Base-by-base conservation (phyloP, 495 filamentous ascomycete genomes). In the Neurospora tetraspora region DNA sequence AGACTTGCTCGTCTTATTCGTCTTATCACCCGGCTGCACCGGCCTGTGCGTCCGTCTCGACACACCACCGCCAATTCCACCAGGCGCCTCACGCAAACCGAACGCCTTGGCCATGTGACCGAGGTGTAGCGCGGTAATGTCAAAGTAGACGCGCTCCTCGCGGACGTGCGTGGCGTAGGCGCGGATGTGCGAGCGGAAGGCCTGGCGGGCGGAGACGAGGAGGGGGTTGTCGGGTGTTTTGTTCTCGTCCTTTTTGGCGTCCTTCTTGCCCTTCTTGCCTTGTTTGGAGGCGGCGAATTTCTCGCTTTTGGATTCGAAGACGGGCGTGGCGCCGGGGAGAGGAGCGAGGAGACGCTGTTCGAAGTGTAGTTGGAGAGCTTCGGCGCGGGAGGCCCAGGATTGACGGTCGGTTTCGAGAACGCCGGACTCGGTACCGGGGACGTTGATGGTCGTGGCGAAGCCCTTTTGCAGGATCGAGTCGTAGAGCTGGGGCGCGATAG, bases 41-140 rank as follows among this genome's bases (percentile, higher is more conserved):
- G 77, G 61, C 76, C 73, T 78, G 70, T 80, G 74, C 37, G 81
- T 78, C 75, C 85, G 73, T 72, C 83, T 78, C 2, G 81, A 77
- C 2, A 82, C 78, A 14, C 84, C 83, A 38, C 82, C 82, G 7
- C 85, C 85, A 78, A 99, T 96, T 53, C 91, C 91, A 3, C 93
- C 92, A 0, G 96, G 96, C 53, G 91, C 89, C 77, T 98, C 96
- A 70, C 96, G 88, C 76, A 99, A 81, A 4, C 88, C 96, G 79
- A 97, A 99, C 45, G 89, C 90, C 85, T 99, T 99, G 0, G 96
- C 96, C 74, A 96, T 83, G 85, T 99, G 96, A 2, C 96, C 96
- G 7, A 97, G 82, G 81, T 99, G 96, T 70, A 99, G 83, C 71
- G 89, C 87, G 71, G 92, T 94, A 77, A 97, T 93, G 79, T 97